phyloP scores from a whole-genome alignment of 176 grass and related monocot species.

The Musa troglodytarum region DNA sequence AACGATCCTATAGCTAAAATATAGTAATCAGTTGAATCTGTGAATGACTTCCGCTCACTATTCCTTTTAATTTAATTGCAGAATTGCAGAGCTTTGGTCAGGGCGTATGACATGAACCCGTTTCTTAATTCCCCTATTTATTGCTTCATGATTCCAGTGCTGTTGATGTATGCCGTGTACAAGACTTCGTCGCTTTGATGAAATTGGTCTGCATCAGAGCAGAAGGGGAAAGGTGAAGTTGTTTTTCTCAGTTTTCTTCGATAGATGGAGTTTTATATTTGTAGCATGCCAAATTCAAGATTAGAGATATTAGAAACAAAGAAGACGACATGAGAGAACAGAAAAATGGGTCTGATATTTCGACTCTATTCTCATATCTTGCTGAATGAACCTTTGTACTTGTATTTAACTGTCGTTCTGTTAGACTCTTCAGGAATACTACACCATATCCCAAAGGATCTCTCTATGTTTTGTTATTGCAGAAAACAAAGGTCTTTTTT shows the following conservation, averaged over 20 bases:
- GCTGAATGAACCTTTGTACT: too few relatives aligned
- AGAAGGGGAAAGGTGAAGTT: neutral
- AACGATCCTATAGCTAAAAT: neutral
- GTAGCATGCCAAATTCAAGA: too few relatives aligned
- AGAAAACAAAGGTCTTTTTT: too few relatives aligned
- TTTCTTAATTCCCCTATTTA: conserved; percentile 58
- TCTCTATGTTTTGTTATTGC: too few relatives aligned
- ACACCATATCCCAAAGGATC: too few relatives aligned
- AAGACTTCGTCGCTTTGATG: conserved; percentile 56
- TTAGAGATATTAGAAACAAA: too few relatives aligned
- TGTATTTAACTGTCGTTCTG: too few relatives aligned
- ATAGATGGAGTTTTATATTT: neutral
- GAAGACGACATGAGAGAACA: too few relatives aligned
- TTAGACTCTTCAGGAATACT: too few relatives aligned
- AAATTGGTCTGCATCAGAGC: neutral
- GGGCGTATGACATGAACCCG: conserved; percentile 84
- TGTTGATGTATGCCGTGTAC: conserved; percentile 54
- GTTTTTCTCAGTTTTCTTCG: conserved; percentile 1
- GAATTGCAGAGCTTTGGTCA: conserved; percentile 79
- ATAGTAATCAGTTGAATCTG: neutral
- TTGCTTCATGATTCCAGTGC: conserved; percentile 56
- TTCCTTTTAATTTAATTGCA: conserved; percentile 27
- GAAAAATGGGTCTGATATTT: too few relatives aligned
- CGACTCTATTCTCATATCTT: too few relatives aligned
- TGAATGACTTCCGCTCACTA: neutral